Base-by-base conservation (phyloP, 2,329 filamentous ascomycete genomes). In the Onygenales sp. region DNA sequence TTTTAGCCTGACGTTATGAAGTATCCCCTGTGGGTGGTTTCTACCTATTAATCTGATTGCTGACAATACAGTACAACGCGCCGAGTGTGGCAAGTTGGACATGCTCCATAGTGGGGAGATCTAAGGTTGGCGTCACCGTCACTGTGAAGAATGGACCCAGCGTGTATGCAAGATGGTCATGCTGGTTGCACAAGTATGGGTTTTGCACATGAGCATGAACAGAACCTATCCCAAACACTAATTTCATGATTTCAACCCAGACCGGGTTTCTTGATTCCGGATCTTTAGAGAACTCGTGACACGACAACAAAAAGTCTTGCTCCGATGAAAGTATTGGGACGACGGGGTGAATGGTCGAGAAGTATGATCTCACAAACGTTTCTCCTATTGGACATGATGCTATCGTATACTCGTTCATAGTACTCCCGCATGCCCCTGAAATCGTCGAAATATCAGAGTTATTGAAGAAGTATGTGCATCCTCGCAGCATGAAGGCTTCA, bases 151-250 rank as follows among this genome's bases (percentile, higher is more conserved):
- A 71, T 27, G 21, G 21, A 38, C 69, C 60, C 14, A 65, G 63
- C 49, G 71, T 66, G 54, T 71, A 73, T 5, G 69, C 45, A 11
- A 66, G 21, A 58, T 72, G 68, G 41, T 70, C 67, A 21, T 60
- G 57, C n/a, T 64, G 60, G 50, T 64, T 59, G 14, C 57, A 60
- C 21, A 51, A 57, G 60, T 60, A 62, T 1, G 63, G 55, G 3
- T 62, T 61, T 49, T 61, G 55, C 3, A 57, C 61, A 42, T 69
- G 60, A 54, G 64, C 64, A 54, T 68, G 66, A 27, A 64, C 61
- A 14, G 70, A 63, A 7, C 67, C 71, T 39, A 74, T 69, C 14
- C 71, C 72, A 53, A 73, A 72, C 2, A 73, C 63, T 13, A 72
- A 38, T 48, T 74, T 72, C 42, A 73, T 50, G 14, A 69, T 67